These are phyloP conservation scores for Dovyalis caffra DNA, from an alignment of 345 rosid species.

Conservation along the genomic window DNA sequence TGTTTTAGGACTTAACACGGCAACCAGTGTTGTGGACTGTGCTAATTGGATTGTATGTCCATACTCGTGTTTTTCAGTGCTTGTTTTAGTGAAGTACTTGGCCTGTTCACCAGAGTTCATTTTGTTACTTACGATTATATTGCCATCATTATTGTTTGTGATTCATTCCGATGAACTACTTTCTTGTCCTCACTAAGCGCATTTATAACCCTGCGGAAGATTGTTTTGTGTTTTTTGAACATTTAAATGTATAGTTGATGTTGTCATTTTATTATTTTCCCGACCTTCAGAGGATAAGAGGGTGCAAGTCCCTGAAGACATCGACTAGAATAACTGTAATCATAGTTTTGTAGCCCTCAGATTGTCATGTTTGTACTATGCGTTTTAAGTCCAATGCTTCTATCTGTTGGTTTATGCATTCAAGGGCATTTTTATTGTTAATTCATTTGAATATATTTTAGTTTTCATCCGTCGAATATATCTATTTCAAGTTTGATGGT, in stretches of 20 bases:
- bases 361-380: neutral
- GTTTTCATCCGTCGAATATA: no score
- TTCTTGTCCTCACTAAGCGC: neutral
- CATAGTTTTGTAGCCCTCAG: neutral
- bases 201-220: neutral
- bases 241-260: neutral
- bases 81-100: conserved; percentile 17
- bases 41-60: conserved; percentile 45
- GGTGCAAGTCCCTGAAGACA: neutral
- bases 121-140: neutral
- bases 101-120: conserved; percentile 10
- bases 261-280: neutral
- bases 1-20: conserved; percentile 40
- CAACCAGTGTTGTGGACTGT: conserved; percentile 29
- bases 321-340: neutral
- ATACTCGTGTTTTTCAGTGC: conserved; percentile 30
- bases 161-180: neutral
- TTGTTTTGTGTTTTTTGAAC: neutral
- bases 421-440: neutral
- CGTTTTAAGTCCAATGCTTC: neutral
- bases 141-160: neutral
- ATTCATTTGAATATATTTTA: neutral
- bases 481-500: neutral
- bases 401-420: neutral
- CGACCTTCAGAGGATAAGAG: neutral